Conservation (phyloP, 495 filamentous ascomycete species). For the Podospora pseudoanserina region DNA sequence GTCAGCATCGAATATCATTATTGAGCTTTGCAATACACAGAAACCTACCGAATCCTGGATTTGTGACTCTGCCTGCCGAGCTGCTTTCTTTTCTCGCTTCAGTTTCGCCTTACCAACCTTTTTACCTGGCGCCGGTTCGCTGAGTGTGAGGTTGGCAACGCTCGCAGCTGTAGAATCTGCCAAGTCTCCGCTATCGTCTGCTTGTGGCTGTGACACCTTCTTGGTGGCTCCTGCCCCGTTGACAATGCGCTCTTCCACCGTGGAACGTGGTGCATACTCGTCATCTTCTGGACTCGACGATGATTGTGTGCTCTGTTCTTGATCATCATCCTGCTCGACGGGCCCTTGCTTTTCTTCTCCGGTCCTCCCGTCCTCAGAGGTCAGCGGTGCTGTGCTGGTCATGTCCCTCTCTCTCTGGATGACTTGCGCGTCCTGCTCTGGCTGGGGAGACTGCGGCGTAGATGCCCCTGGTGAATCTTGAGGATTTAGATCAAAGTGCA, state of each 20-base stretch:
- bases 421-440: not conserved
- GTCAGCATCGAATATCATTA: not conserved
- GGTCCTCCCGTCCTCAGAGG: not conserved
- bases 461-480: slow-evolving; percentile 24
- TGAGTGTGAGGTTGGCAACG: slow-evolving; percentile 19
- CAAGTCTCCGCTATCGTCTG: not conserved
- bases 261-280: slow-evolving; percentile 43
- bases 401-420: not conserved
- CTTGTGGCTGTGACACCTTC: not conserved
- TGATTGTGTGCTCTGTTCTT: slow-evolving; percentile 2
- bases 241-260: slow-evolving; percentile 38
- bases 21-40: not conserved
- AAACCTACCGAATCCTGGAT: slow-evolving; percentile 35
- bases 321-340: not conserved
- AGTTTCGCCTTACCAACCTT: slow-evolving; percentile 85
- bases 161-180: slow-evolving; percentile 16
- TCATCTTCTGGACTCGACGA: slow-evolving; percentile 33
- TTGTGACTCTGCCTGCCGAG: slow-evolving; percentile 47
- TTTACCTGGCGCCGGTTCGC: slow-evolving; percentile 26
- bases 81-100: slow-evolving; percentile 78
- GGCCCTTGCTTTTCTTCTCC: not conserved
- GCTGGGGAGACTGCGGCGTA: slow-evolving; percentile 41
- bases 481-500: slow-evolving; percentile 51
- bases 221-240: not conserved
- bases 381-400: not conserved